Evolutionary conservation across 208 protist species (phyloP), one percentile per base, ranked within the genome.

Genomic region (Herpetomonas muscarum): DNA sequence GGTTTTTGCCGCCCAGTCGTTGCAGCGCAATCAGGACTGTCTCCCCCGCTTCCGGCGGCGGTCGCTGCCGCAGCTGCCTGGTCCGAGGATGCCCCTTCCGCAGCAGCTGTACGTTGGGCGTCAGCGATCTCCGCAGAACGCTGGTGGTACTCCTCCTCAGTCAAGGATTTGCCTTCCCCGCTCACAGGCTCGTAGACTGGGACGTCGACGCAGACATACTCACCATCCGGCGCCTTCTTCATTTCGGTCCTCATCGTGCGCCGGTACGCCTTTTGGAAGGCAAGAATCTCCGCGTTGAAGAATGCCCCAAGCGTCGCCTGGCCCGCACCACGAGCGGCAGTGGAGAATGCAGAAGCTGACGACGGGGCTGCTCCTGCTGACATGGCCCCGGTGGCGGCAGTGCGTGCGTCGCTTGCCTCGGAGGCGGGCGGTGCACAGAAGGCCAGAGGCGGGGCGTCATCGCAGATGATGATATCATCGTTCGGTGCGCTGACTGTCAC

Each of bases 381-480:
- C 19, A 57, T 7, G 49, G 1, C 17, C 1, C 10, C 15, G 21
- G 41, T 28, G 6, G 26, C 34, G 0, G 15, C 17, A 12, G 25
- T 17, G 51, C 9, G 4, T 37, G 13, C 13, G 37, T 2, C 13
- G 45, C n/a, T n/a, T n/a, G 17, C 47, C 19, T 17, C 3, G 17
- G 2, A 22, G 47, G 21, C 55, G 42, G 56, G 49, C 42, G 37
- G 72, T 5, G 63, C 61, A 15, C 61, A 61, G 67, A 94, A 92
- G 6, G 79, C 73, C 30, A 90, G 63, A 17, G 84, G 84, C 26
- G 82, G 67, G 0, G 80, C 73, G 63, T 90, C 73, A 54, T 94
- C 82, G 66, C 76, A 90, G 21, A 94, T 34, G 44, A 92, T 73
- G 31, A 94, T 75, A 4, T 92, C 87, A 54, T 94, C 87, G 47